phyloP scores from a whole-genome alignment of 2,329 filamentous ascomycete species.

The Aspergillus tanneri region DNA sequence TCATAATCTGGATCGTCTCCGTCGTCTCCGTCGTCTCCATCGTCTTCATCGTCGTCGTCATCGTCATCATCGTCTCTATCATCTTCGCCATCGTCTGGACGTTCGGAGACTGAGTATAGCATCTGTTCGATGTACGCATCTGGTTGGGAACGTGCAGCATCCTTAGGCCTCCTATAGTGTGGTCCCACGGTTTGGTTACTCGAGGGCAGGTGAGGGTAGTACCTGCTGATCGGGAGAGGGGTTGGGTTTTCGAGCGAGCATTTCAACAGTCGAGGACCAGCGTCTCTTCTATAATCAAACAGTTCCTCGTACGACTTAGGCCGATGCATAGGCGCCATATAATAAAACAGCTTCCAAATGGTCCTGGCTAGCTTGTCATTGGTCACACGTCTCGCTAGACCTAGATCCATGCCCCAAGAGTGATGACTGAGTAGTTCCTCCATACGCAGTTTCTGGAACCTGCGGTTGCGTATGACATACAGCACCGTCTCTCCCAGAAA shows the following conservation, averaged over 20 bases:
- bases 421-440: slow-evolving; percentile 17
- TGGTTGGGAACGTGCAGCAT: slow-evolving; percentile 10
- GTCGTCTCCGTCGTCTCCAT: background rate
- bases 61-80: background rate
- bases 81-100: background rate
- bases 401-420: slow-evolving; percentile 29
- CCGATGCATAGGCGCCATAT: slow-evolving; percentile 21
- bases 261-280: slow-evolving; percentile 28
- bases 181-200: background rate
- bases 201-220: slow-evolving; percentile 18
- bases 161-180: slow-evolving; percentile 13
- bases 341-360: slow-evolving; percentile 29
- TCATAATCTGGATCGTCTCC: background rate
- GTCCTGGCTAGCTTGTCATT: slow-evolving; percentile 4
- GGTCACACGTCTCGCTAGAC: background rate
- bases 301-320: slow-evolving; percentile 19
- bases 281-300: slow-evolving; percentile 23
- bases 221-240: slow-evolving; percentile 25
- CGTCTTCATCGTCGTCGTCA: background rate
- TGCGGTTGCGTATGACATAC: background rate
- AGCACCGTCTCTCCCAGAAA: slow-evolving; percentile 9
- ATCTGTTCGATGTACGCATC: slow-evolving; percentile 18
- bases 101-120: slow-evolving; percentile 8
- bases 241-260: too few relatives aligned
- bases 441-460: slow-evolving; percentile 1